Evolutionary conservation across 345 rosid species (phyloP), one percentile per base, ranked within the genome.

Genomic region (Hibiscus syriacus): DNA sequence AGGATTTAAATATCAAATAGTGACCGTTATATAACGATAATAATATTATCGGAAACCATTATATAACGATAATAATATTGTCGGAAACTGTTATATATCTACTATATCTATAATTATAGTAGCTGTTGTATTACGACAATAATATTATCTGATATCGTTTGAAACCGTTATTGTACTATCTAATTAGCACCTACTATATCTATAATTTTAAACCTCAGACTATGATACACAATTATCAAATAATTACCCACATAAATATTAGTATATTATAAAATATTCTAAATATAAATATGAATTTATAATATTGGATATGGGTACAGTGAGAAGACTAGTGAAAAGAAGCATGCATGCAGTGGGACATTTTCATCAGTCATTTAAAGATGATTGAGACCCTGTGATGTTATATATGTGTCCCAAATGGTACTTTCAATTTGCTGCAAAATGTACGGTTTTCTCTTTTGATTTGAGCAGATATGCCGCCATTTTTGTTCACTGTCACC

Each of bases 151-250:
- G n/a, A n/a, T n/a, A n/a, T n/a, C n/a, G n/a, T n/a, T n/a, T n/a
- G n/a, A n/a, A n/a, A n/a, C n/a, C n/a, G n/a, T n/a, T n/a, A n/a
- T n/a, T n/a, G n/a, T n/a, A n/a, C n/a, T n/a, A n/a, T n/a, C n/a
- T n/a, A n/a, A n/a, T n/a, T n/a, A n/a, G n/a, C n/a, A n/a, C n/a
- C n/a, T n/a, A n/a, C n/a, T n/a, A n/a, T n/a, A n/a, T n/a, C n/a
- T n/a, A n/a, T n/a, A n/a, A n/a, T n/a, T n/a, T n/a, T n/a, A n/a
- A n/a, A n/a, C n/a, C n/a, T n/a, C n/a, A n/a, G n/a, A n/a, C n/a
- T n/a, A n/a, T n/a, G n/a, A n/a, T n/a, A n/a, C 60, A 8, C 96
- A 91, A 83, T 91, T 90, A 11, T 93, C 96, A 97, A 97, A 93
- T 74, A 90, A 89, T 20, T 68, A 11, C 36, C 14, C 61, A 26